Conservation (phyloP, 2,329 filamentous ascomycete genomes). For the Penicillium glabrum region DNA sequence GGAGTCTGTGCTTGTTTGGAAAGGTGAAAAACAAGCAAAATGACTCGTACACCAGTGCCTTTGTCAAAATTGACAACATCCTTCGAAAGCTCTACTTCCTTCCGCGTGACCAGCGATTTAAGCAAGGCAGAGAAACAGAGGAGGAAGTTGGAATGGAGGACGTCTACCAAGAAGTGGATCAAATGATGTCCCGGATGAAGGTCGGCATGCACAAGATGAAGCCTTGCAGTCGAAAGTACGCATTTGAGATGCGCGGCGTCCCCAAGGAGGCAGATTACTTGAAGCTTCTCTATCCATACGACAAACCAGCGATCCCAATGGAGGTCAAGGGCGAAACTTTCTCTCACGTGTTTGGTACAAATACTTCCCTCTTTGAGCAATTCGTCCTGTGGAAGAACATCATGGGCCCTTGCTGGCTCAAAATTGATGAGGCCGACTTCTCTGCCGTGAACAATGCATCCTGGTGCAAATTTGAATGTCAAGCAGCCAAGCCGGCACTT, state of each 20-base stretch:
- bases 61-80: conserved; percentile 94
- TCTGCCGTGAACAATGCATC: conserved; percentile 84
- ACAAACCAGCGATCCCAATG: conserved; percentile 71
- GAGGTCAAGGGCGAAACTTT: conserved; percentile 81
- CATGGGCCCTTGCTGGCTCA: conserved; percentile 98
- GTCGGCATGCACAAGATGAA: conserved; percentile 95
- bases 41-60: conserved; percentile 80
- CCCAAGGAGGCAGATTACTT: conserved; percentile 89
- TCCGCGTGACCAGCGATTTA: conserved; percentile 66
- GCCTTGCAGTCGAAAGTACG: conserved; percentile 83
- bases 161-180: conserved; percentile 86
- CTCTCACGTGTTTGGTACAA: conserved; percentile 89
- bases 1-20: conserved; percentile 88
- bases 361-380: conserved; percentile 93
- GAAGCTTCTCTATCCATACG: conserved; percentile 94
- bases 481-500: conserved; percentile 73
- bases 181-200: conserved; percentile 80
- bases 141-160: conserved; percentile 84
- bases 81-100: conserved; percentile 90
- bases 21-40: conserved; percentile 91
- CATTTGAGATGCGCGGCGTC: conserved; percentile 84
- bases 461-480: conserved; percentile 93
- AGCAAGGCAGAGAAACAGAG: conserved; percentile 65
- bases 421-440: conserved; percentile 83
- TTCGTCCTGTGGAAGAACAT: conserved; percentile 99